Evolutionary conservation across 306 rosid species (phyloP).

Genomic region (Hylodesmum podocarpum): DNA sequence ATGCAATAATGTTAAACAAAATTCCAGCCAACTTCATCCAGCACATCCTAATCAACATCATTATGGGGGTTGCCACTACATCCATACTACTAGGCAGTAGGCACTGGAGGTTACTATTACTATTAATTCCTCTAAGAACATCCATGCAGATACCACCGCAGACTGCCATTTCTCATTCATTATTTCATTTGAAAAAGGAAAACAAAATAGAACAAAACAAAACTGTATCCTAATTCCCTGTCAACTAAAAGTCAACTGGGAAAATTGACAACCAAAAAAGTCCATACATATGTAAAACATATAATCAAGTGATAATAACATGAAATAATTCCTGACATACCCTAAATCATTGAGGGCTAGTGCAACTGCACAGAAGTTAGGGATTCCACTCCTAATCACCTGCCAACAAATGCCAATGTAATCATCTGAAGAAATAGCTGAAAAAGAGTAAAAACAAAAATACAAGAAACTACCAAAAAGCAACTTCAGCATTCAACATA

Average conservation of each 20-base stretch:
- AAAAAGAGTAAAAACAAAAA: background rate
- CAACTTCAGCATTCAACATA: background rate
- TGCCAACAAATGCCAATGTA: conserved; percentile 40
- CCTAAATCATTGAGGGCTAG: conserved; percentile 89
- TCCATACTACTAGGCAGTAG: background rate
- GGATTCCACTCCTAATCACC: conserved; percentile 98
- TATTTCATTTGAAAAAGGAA: background rate
- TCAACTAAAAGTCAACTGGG: background rate
- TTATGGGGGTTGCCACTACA: conserved; percentile 2
- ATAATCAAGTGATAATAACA: conserved; percentile 18
- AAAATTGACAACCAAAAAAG: background rate
- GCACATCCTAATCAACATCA: background rate
- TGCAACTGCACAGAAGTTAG: conserved; percentile 98
- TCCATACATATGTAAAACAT: conserved; percentile 6
- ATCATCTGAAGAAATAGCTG: background rate
- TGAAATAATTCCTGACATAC: conserved; percentile 54
- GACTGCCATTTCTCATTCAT: conserved; percentile 4
- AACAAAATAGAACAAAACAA: background rate
- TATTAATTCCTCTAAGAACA: conserved; percentile 10
- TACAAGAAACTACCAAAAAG: background rate
- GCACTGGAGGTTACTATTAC: background rate
- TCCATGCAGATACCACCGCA: conserved; percentile 12
- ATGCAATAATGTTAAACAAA: background rate
- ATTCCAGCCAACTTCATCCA: background rate
- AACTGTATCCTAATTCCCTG: background rate